Evolutionary conservation across 441 rosid genomes (phyloP).

Genomic region (Adansonia rubrostipa): DNA sequence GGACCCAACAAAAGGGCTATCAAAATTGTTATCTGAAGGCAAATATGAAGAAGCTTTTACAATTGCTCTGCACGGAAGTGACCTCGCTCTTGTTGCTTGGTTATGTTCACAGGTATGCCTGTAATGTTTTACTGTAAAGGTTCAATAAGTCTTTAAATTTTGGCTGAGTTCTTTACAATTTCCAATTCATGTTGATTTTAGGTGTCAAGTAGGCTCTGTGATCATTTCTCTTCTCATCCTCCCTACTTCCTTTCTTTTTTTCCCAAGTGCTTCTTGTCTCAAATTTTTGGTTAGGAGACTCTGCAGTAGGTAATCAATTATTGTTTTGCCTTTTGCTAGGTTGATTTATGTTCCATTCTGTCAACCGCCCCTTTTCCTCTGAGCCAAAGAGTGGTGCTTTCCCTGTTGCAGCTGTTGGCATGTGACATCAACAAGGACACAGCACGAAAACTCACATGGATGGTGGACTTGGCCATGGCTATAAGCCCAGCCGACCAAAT

Average conservation of each 20-base stretch:
- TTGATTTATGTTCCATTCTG: constrained; percentile 53
- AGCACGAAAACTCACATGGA: constrained; percentile 56
- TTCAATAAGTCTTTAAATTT: background rate
- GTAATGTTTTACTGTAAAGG: background rate
- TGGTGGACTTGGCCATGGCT: constrained; percentile 59
- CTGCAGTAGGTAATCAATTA: background rate
- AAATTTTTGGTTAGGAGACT: background rate
- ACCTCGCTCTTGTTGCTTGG: constrained; percentile 65
- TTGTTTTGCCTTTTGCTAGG: constrained; percentile 34
- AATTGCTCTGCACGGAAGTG: constrained; percentile 60
- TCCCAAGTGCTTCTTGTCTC: background rate
- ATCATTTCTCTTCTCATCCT: background rate
- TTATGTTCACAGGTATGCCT: constrained; percentile 46
- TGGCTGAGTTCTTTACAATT: background rate
- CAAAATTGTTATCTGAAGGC: constrained; percentile 51
- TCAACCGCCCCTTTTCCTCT: constrained; percentile 50
- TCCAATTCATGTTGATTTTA: background rate
- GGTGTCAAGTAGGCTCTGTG: background rate
- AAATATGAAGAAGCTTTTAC: constrained; percentile 73
- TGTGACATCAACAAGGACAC: constrained; percentile 59
- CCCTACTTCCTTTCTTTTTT: background rate
- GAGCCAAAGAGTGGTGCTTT: constrained; percentile 73
- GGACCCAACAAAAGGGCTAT: constrained; percentile 61
- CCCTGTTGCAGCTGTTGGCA: constrained; percentile 68
- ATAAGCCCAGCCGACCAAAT: constrained; percentile 59